Evolutionary conservation across 805 yeast genomes (phyloP).

Genomic region (Sugiyamaella qingdaonensis): DNA sequence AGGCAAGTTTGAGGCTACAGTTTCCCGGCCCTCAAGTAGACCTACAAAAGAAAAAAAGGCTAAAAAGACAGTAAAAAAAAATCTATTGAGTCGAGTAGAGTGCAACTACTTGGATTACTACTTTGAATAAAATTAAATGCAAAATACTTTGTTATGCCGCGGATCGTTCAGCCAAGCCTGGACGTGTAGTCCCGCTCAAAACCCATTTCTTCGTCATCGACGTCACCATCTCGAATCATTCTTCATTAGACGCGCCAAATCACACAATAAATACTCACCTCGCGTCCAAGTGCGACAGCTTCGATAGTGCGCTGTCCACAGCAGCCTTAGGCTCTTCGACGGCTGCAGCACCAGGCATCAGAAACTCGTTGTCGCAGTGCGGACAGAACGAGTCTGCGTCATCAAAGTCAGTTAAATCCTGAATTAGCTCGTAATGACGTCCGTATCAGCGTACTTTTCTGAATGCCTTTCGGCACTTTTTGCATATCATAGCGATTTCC

Average conservation of each 20-base stretch:
- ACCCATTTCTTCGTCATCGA: slow-evolving; percentile 28
- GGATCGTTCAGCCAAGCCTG: slow-evolving; percentile 19
- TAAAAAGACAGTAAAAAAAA: too few species aligned
- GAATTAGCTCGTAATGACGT: not conserved
- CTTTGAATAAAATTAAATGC: too few species aligned
- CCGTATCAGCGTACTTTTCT: slow-evolving; percentile 23
- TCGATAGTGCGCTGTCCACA: slow-evolving; percentile 13
- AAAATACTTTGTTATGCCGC: too few species aligned
- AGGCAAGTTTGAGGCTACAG: too few species aligned
- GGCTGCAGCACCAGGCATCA: slow-evolving; percentile 24
- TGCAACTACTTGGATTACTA: too few species aligned
- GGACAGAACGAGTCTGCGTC: slow-evolving; percentile 35
- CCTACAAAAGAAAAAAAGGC: too few species aligned
- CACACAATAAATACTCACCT: slow-evolving; percentile 11
- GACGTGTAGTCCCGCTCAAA: slow-evolving; percentile 21
- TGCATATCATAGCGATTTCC: slow-evolving; percentile 32
- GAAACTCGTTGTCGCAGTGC: slow-evolving; percentile 32
- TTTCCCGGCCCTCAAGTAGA: too few species aligned
- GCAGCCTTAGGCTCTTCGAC: slow-evolving; percentile 11
- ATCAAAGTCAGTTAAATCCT: slow-evolving; percentile 32
- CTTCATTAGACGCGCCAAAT: slow-evolving; percentile 16
- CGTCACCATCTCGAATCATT: slow-evolving; percentile 31
- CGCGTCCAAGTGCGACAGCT: slow-evolving; percentile 18
- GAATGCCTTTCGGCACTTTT: slow-evolving; percentile 33
- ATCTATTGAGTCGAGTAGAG: too few species aligned